phyloP scores from a whole-genome alignment of 2,329 filamentous ascomycete genomes.

The Escovopsis sp. region DNA sequence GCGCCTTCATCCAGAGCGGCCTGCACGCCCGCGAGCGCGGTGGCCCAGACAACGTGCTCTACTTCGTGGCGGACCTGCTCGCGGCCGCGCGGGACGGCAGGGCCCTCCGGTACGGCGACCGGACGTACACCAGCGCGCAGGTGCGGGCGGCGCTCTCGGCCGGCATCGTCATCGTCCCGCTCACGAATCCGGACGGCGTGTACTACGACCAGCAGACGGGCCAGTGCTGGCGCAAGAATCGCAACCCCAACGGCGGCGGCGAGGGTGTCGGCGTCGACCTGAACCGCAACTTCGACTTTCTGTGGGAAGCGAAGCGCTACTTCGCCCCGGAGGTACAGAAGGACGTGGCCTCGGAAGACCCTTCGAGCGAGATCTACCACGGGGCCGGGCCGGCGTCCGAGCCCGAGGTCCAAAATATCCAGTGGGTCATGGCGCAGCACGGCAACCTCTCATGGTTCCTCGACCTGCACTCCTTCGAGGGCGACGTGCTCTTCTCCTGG shows the following conservation, averaged over 20 bases:
- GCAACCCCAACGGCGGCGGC: conserved; percentile 25
- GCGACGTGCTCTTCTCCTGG: conserved; percentile 39
- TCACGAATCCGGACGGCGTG: conserved; percentile 40
- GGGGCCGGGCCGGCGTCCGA: conserved; percentile 37
- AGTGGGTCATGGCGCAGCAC: conserved; percentile 34
- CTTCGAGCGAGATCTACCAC: conserved; percentile 31
- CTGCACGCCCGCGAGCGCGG: conserved; percentile 45
- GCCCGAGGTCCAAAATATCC: conserved; percentile 38
- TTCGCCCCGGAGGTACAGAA: conserved; percentile 20
- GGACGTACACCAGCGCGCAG: conserved; percentile 34
- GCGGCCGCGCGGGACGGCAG: conserved; percentile 31
- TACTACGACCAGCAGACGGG: conserved; percentile 33
- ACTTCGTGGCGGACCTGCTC: conserved; percentile 42
- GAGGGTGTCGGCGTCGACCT: conserved; percentile 32
- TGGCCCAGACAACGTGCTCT: conserved; percentile 38
- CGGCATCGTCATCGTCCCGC: conserved; percentile 36
- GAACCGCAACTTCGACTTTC: conserved; percentile 42
- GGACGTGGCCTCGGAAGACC: conserved; percentile 22
- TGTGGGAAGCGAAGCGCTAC: conserved; percentile 35
- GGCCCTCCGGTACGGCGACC: conserved; percentile 35
- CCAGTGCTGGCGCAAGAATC: conserved; percentile 41
- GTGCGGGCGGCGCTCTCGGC: conserved; percentile 34
- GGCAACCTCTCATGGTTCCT: conserved; percentile 38
- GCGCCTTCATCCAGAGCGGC: conserved; percentile 34
- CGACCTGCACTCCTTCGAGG: conserved; percentile 40